These are phyloP conservation scores for Conoideocrella luteorostrata DNA, from an alignment of 2,329 filamentous ascomycete species.

Conservation along the genomic window DNA sequence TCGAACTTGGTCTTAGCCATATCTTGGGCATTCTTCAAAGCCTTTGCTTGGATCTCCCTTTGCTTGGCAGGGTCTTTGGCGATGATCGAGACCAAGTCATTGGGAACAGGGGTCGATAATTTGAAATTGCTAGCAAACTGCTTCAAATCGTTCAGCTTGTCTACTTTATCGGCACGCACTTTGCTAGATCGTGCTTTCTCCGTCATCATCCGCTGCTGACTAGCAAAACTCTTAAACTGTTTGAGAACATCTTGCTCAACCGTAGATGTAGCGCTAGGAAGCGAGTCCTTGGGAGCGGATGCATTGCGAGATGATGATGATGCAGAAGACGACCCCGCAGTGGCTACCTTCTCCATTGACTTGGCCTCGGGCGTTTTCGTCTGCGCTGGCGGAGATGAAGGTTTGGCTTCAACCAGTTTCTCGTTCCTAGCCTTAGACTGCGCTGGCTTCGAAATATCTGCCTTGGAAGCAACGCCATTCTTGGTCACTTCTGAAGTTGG, in stretches of 20 bases:
- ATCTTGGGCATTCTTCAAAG: conserved; percentile 67
- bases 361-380: conserved; percentile 23
- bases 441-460: conserved; percentile 18
- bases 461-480: conserved; percentile 23
- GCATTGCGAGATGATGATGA: conserved; percentile 30
- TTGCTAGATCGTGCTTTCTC: conserved; percentile 53
- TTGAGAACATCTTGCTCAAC: conserved; percentile 57
- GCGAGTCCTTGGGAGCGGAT: conserved; percentile 32
- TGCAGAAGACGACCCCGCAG: conserved; percentile 28
- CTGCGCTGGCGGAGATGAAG: conserved; percentile 16
- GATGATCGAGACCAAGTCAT: conserved; percentile 87
- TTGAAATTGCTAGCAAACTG: conserved; percentile 95
- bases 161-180: conserved; percentile 71
- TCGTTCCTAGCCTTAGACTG: conserved; percentile 24
- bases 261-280: conserved; percentile 42
- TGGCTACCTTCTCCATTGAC: conserved; percentile 16
- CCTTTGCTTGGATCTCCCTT: conserved; percentile 84
- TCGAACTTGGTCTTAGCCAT: conserved; percentile 49
- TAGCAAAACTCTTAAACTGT: conserved; percentile 59
- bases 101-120: conserved; percentile 83
- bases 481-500: conserved; percentile 21
- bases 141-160: conserved; percentile 89
- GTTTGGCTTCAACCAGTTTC: conserved; percentile 27
- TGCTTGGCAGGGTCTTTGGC: conserved; percentile 96
- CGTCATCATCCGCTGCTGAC: conserved; percentile 46